phyloP scores from a whole-genome alignment of 805 yeast species.

The Debaryomyces prosopidis region DNA sequence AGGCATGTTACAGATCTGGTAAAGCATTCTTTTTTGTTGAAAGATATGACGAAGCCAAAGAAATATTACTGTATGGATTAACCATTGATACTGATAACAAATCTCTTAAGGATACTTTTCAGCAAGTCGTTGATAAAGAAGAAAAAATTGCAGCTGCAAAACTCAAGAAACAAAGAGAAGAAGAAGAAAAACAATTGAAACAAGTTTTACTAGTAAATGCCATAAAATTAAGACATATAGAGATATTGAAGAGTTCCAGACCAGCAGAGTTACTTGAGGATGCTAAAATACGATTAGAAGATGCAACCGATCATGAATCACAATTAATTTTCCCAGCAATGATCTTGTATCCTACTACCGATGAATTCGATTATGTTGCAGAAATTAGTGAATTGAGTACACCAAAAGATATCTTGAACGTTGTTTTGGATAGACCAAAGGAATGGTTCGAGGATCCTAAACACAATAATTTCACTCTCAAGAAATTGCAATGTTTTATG shows the following conservation, averaged over 20 bases:
- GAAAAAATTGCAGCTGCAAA: slow-evolving; percentile 25
- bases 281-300: slow-evolving; percentile 58
- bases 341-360: slow-evolving; percentile 77
- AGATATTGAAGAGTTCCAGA: slow-evolving; percentile 46
- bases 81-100: slow-evolving; percentile 58
- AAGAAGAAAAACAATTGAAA: slow-evolving; percentile 41
- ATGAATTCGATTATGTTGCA: slow-evolving; percentile 81
- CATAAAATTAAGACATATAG: slow-evolving; percentile 56
- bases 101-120: slow-evolving; percentile 50
- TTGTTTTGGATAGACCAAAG: slow-evolving; percentile 62
- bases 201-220: slow-evolving; percentile 56
- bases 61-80: slow-evolving; percentile 65
- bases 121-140: slow-evolving; percentile 42
- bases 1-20: slow-evolving; percentile 85
- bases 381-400: slow-evolving; percentile 73
- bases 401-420: slow-evolving; percentile 59
- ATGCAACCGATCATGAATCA: slow-evolving; percentile 66
- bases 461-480: slow-evolving; percentile 58
- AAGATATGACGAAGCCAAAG: slow-evolving; percentile 69
- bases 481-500: slow-evolving; percentile 69
- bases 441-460: slow-evolving; percentile 67
- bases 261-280: slow-evolving; percentile 59
- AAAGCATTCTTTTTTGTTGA: slow-evolving; percentile 73
- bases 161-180: slow-evolving; percentile 36
- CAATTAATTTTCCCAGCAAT: slow-evolving; percentile 81